phyloP scores from a whole-genome alignment of 1,284 basidiomycete species.

The Ustilago sp. region DNA sequence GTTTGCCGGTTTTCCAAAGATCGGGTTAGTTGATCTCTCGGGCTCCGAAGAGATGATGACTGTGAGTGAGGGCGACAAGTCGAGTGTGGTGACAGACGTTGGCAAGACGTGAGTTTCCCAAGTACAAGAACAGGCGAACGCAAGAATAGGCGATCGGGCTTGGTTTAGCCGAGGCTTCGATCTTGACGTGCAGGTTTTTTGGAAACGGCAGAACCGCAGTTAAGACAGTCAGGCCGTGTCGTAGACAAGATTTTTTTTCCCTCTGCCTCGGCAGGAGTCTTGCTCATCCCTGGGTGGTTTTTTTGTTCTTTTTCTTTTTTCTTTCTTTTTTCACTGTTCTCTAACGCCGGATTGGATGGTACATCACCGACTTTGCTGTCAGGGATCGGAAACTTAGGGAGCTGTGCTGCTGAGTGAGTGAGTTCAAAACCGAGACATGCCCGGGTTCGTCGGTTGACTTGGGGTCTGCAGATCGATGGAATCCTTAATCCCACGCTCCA shows the following conservation, averaged over 20 bases:
- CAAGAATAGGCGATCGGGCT: background rate
- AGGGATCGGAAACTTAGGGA: background rate
- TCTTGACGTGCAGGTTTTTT: constrained; percentile 37
- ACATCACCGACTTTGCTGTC: no score
- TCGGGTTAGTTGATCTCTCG: no score
- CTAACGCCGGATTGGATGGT: no score
- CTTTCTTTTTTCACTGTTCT: no score
- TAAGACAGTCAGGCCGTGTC: background rate
- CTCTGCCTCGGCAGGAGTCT: background rate
- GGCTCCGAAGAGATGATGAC: no score
- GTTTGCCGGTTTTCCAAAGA: background rate
- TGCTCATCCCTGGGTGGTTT: background rate
- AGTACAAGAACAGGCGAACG: no score
- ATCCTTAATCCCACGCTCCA: background rate
- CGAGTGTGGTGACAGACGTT: no score
- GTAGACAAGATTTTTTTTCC: constrained; percentile 8
- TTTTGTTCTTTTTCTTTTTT: no score
- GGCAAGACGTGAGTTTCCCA: no score
- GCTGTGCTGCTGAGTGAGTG: background rate
- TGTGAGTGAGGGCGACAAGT: no score
- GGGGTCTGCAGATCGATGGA: background rate
- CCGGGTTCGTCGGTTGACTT: background rate
- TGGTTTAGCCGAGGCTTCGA: constrained; percentile 28
- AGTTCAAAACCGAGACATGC: constrained; percentile 13
- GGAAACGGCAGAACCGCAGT: constrained; percentile 32